Conservation (phyloP, 2,329 filamentous ascomycete species). For the Periconia sp. region DNA sequence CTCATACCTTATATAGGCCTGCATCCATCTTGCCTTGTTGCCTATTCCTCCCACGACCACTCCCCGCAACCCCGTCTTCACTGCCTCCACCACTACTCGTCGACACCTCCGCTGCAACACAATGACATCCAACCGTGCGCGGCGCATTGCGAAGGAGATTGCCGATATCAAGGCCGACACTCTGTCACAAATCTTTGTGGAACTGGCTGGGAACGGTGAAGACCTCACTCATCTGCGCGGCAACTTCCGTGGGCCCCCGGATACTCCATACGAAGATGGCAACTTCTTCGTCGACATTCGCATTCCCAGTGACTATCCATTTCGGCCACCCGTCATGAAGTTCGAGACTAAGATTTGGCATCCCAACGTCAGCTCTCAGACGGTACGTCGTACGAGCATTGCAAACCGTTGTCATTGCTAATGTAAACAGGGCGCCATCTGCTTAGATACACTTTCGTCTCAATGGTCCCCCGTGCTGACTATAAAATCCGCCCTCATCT, state of each 20-base stretch:
- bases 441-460: slow-evolving; percentile 84
- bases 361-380: slow-evolving; percentile 93
- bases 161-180: slow-evolving; percentile 73
- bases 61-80: neutral
- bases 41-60: slow-evolving; percentile 14
- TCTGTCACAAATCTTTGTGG: slow-evolving; percentile 74
- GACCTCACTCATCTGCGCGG: slow-evolving; percentile 83
- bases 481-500: slow-evolving; percentile 92
- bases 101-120: slow-evolving; percentile 1
- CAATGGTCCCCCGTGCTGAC: slow-evolving; percentile 97
- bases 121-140: slow-evolving; percentile 60
- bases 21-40: slow-evolving; percentile 9
- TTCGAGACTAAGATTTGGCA: slow-evolving; percentile 97
- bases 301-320: slow-evolving; percentile 88
- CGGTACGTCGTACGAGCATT: slow-evolving; percentile 59
- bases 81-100: slow-evolving; percentile 2
- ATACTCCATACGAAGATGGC: slow-evolving; percentile 90
- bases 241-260: slow-evolving; percentile 81
- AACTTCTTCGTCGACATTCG: slow-evolving; percentile 80
- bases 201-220: slow-evolving; percentile 61
- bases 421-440: slow-evolving; percentile 81
- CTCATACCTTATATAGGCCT: neutral
- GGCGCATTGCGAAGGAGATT: slow-evolving; percentile 74
- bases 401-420: slow-evolving; percentile 15
- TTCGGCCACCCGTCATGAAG: slow-evolving; percentile 86